Evolutionary conservation across 1,284 basidiomycete species (phyloP).

Genomic region (Marasmius oreades): DNA sequence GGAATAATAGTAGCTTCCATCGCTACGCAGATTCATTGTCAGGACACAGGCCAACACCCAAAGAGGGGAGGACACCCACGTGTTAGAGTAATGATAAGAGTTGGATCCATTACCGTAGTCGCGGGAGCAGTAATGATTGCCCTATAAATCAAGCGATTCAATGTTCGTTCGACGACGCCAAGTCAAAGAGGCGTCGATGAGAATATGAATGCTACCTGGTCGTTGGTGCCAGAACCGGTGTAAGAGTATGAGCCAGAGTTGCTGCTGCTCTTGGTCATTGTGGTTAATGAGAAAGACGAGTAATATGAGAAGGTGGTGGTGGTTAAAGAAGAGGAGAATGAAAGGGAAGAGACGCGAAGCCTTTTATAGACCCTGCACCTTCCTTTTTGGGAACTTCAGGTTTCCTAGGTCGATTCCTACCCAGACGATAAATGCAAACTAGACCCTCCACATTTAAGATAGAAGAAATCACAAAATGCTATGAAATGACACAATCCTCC

Average conservation of each 20-base stretch:
- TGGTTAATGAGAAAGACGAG: not conserved
- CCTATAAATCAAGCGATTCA: constrained; percentile 32
- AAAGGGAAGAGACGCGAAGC: not conserved
- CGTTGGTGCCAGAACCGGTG: constrained; percentile 48
- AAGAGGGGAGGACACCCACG: constrained; percentile 25
- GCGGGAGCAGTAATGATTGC: constrained; percentile 55
- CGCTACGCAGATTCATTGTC: constrained; percentile 24
- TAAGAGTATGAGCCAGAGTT: constrained; percentile 28
- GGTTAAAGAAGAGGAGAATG: not conserved
- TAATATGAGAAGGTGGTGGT: not conserved
- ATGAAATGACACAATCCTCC: constrained; percentile 74
- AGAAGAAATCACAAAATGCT: not conserved
- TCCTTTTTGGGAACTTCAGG: too few relatives aligned
- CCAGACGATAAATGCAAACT: too few relatives aligned
- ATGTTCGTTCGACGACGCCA: not conserved
- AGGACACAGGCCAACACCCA: not conserved
- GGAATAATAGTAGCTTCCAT: constrained; percentile 58
- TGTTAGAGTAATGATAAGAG: constrained; percentile 60
- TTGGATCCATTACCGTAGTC: constrained; percentile 34
- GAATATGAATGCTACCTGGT: constrained; percentile 31
- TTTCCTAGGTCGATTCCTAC: too few relatives aligned
- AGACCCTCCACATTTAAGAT: too few relatives aligned
- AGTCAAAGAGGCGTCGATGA: not conserved
- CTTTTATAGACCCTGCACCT: too few relatives aligned
- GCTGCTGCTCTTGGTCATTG: not conserved